phyloP scores from a whole-genome alignment of 805 yeast genomes.

The Candida pseudofarinosa region DNA sequence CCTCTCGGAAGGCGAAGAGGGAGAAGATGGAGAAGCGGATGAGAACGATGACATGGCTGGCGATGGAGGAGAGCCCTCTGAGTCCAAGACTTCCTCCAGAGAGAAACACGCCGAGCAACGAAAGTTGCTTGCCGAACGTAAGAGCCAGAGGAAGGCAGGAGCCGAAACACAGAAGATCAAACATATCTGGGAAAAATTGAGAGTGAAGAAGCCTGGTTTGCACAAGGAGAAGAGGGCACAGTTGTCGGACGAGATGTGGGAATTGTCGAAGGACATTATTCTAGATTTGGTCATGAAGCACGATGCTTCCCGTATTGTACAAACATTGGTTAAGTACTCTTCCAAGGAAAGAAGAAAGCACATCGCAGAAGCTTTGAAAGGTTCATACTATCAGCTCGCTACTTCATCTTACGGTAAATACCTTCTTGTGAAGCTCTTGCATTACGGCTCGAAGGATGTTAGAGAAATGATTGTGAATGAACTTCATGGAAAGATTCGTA shows the following conservation, averaged over 20 bases:
- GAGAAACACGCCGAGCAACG: constrained; percentile 83
- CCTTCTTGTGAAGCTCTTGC: constrained; percentile 79
- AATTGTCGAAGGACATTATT: constrained; percentile 67
- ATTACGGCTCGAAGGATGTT: constrained; percentile 84
- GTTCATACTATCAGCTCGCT: constrained; percentile 75
- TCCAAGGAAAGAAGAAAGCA: constrained; percentile 72
- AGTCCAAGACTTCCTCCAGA: constrained; percentile 49
- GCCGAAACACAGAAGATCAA: constrained; percentile 79
- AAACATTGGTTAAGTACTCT: constrained; percentile 84
- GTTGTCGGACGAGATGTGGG: constrained; percentile 82
- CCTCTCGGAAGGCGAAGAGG: constrained; percentile 14
- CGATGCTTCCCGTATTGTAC: constrained; percentile 94
- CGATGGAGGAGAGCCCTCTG: constrained; percentile 25
- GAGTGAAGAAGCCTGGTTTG: constrained; percentile 79
- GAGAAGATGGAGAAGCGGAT: constrained; percentile 16
- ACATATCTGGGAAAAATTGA: constrained; percentile 82
- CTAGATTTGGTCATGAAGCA: constrained; percentile 88
- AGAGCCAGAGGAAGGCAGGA: constrained; percentile 84
- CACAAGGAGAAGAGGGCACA: constrained; percentile 74
- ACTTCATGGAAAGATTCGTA: constrained; percentile 85
- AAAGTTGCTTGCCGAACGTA: constrained; percentile 73
- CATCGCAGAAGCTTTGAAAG: constrained; percentile 66
- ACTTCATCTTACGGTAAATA: constrained; percentile 94
- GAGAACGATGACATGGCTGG: constrained; percentile 21
- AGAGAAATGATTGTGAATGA: constrained; percentile 74